Base-by-base conservation (phyloP, 345 rosid species). In the Salix dunnii region DNA sequence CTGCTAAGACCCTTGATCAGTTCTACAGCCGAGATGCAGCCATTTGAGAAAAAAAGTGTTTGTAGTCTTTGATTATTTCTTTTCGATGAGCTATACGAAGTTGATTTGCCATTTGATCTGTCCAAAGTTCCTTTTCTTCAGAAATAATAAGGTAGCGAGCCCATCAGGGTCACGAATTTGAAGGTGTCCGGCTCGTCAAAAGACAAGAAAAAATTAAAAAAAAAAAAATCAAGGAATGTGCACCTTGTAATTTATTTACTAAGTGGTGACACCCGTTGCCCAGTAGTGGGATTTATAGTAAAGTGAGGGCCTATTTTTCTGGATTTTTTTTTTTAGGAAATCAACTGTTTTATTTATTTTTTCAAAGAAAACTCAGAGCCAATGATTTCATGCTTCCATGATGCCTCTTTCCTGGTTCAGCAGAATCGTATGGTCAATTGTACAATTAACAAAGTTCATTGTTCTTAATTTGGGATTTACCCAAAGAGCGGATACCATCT, bases 1-100 rank as follows among this genome's bases (percentile, higher is more conserved):
- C 99, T 14, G 99, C 97, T 6, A 96, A 96, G 87, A 92, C 96
- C 14, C 91, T 96, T 0, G 99, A 96, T 68, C 90, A 75, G 61
- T 96, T 68, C 87, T 96, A 96, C 84, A 93, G 91, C 82, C 90
- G 97, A 60, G 97, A 95, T 73, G 79, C 90, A 43, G 68, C 85
- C 65, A 87, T 84, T 58, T 90, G 84, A 86, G 78, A 51, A 61
- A 61, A 27, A 17, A 53, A 40, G 68, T 7, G 58, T 33, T 49
- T 69, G 7, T 1, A 28, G 60, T 36, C 11, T 1, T 7, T 74
- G 63, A 27, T 62, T 74, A 35, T 48, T 31, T 74, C 49, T 38
- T 70, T 63, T 62, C 66, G 74, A 67, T 10, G 78, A 69, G 75
- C 25, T 58, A 30, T 73, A 2, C 25, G 38, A 55, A 65, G 48